Evolutionary conservation across 176 grass and related monocot genomes (phyloP).

Genomic region (Paspalum vaginatum): DNA sequence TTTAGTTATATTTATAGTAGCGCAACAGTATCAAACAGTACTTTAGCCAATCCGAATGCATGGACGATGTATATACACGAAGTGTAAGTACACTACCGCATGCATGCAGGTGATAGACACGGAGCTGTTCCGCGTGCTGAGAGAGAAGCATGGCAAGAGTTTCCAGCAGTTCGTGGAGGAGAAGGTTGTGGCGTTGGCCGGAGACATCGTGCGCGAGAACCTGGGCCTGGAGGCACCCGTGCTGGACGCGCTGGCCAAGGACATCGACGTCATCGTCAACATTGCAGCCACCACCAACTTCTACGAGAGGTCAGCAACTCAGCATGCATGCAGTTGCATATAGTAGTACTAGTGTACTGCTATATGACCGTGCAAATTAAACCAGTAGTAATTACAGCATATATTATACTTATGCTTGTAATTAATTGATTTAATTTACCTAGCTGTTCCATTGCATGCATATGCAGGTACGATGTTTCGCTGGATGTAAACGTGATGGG

Average conservation of each 20-base stretch:
- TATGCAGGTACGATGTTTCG: slow-evolving; percentile 57
- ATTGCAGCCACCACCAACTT: slow-evolving; percentile 80
- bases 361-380: too few species aligned
- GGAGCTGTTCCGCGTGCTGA: slow-evolving; percentile 66
- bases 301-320: slow-evolving; percentile 51
- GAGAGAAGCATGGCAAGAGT: slow-evolving; percentile 62
- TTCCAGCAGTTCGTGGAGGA: slow-evolving; percentile 59
- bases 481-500: slow-evolving; percentile 65
- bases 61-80: too few species aligned
- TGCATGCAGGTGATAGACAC: slow-evolving; percentile 65
- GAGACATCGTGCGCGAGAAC: slow-evolving; percentile 60
- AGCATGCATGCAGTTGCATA: not conserved
- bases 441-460: too few species aligned
- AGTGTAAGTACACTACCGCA: too few species aligned
- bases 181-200: slow-evolving; percentile 71
- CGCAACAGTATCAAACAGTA: too few species aligned
- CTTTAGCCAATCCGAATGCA: too few species aligned
- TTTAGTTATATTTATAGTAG: too few species aligned
- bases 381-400: too few species aligned
- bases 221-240: slow-evolving; percentile 53
- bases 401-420: too few species aligned
- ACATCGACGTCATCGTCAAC: slow-evolving; percentile 75
- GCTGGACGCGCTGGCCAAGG: slow-evolving; percentile 41
- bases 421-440: too few species aligned
- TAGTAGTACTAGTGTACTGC: too few species aligned